Conservation (phyloP, 768 basidiomycete genomes). For the Symmetrospora coprosmae region DNA sequence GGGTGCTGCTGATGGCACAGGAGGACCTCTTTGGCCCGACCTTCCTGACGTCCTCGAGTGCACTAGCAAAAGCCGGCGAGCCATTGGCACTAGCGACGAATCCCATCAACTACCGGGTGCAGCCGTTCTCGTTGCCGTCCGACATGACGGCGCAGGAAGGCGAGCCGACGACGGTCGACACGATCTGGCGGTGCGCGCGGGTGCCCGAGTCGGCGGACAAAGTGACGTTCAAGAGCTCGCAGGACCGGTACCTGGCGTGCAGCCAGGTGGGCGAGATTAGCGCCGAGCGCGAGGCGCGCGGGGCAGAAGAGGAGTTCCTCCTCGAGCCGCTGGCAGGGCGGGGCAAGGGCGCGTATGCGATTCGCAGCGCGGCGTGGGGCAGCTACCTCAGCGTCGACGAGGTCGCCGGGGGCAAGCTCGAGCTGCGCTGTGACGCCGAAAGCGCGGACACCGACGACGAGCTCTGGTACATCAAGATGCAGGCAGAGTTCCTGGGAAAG, state of each 20-base stretch:
- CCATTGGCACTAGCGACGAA: background rate
- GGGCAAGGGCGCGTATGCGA: constrained; percentile 44
- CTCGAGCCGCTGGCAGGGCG: constrained; percentile 45
- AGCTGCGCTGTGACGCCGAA: constrained; percentile 69
- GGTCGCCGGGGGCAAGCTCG: constrained; percentile 63
- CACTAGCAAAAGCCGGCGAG: background rate
- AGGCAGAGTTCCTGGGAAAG: constrained; percentile 75
- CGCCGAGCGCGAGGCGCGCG: constrained; percentile 73
- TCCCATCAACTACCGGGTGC: constrained; percentile 16
- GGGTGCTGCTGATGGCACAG: constrained; percentile 3
- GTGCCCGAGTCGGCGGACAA: constrained; percentile 43
- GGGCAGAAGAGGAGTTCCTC: constrained; percentile 88
- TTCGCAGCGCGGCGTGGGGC: constrained; percentile 67
- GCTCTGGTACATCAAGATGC: constrained; percentile 76
- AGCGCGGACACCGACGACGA: constrained; percentile 72
- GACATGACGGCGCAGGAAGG: background rate
- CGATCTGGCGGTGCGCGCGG: constrained; percentile 15
- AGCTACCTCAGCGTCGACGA: constrained; percentile 76
- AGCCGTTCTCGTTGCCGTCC: constrained; percentile 1
- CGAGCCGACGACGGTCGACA: constrained; percentile 9
- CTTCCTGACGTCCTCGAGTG: background rate
- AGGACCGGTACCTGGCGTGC: constrained; percentile 78
- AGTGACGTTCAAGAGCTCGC: constrained; percentile 60
- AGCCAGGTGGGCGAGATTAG: constrained; percentile 72
- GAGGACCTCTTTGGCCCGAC: constrained; percentile 10